These are phyloP conservation scores for Cornus controversa DNA, from an alignment of 148 eudicot genomes.

Conservation along the genomic window DNA sequence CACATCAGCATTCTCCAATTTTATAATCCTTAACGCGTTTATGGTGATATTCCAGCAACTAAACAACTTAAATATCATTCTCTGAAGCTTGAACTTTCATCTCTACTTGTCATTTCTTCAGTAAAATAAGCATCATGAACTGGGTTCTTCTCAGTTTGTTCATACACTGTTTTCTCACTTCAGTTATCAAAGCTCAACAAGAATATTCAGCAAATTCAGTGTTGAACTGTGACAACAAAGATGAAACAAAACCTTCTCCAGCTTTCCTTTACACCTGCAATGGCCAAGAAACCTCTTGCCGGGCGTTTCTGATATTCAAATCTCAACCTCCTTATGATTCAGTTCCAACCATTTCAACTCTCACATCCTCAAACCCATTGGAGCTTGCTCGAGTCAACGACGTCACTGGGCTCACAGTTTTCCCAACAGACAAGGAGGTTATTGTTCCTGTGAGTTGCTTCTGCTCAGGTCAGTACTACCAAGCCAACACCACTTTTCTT, in stretches of 20 bases:
- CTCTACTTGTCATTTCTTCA: not conserved
- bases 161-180: conserved; percentile 6
- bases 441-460: conserved; percentile 63
- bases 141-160: not conserved
- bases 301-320: conserved; percentile 51
- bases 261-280: conserved; percentile 56
- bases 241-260: conserved; percentile 24
- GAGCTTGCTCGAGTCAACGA: conserved; percentile 42
- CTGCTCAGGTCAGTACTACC: conserved; percentile 49
- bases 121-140: conserved; percentile 6
- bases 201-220: conserved; percentile 34
- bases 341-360: conserved; percentile 44
- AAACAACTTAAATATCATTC: not conserved
- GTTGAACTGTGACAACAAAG: conserved; percentile 24
- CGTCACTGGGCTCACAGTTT: conserved; percentile 28
- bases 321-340: conserved; percentile 45
- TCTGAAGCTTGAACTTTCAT: not conserved
- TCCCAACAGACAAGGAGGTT: conserved; percentile 51
- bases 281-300: conserved; percentile 47
- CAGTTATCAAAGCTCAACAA: conserved; percentile 22
- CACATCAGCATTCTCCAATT: not conserved
- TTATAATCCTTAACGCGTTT: not conserved
- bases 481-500: conserved; percentile 45
- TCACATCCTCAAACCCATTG: conserved; percentile 32
- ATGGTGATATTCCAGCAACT: not conserved